Evolutionary conservation across 257 asterid genomes (phyloP).

Genomic region (Osmanthus fragrans): DNA sequence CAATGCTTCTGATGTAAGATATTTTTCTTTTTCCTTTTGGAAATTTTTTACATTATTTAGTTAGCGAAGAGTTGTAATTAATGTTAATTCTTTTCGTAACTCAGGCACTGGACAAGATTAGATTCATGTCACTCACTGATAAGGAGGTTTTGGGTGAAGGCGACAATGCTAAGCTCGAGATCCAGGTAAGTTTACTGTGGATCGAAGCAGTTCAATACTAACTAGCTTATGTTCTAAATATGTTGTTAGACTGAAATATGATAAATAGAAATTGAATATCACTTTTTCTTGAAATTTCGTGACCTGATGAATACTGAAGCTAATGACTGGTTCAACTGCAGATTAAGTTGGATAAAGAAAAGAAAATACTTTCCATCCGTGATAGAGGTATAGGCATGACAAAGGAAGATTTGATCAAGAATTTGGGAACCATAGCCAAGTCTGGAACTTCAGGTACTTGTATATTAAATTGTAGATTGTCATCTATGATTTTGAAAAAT

Average conservation of each 20-base stretch:
- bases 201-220: not conserved
- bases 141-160: constrained; percentile 96
- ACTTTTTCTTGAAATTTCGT: not conserved
- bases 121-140: constrained; percentile 87
- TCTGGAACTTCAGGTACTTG: constrained; percentile 93
- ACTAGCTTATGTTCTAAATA: not conserved
- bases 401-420: constrained; percentile 90
- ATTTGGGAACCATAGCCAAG: constrained; percentile 96
- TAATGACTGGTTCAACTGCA: constrained; percentile 30
- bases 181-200: constrained; percentile 59
- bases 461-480: not conserved
- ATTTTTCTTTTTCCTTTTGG: not conserved
- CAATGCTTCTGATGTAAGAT: constrained; percentile 94
- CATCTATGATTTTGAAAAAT: not conserved
- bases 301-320: not conserved
- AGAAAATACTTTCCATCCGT: constrained; percentile 80
- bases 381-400: constrained; percentile 99
- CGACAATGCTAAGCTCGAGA: constrained; percentile 81
- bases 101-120: constrained; percentile 92
- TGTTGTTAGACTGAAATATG: not conserved
- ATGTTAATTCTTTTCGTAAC: constrained; percentile 1
- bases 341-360: constrained; percentile 92
- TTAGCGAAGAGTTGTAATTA: not conserved
- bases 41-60: not conserved
- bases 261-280: not conserved